A percentile compares a stretch with the other conserved stretches of the same genome.
Conservation (phyloP, 2,329 filamentous ascomycete species). For the Botrytis cinerea region DNA sequence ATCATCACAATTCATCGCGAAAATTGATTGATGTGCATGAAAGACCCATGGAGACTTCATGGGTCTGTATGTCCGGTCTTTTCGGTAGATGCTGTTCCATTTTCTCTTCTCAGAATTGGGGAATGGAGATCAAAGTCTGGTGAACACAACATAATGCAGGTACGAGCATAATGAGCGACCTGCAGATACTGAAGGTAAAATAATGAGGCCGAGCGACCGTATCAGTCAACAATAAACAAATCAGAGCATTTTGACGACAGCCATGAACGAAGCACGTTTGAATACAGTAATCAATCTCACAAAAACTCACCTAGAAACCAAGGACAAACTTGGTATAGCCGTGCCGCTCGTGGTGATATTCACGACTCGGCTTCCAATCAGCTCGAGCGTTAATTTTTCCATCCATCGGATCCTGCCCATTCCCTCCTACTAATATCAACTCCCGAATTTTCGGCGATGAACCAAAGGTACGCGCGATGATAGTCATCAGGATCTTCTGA, state of each 20-base stretch:
- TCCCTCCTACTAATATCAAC: not conserved
- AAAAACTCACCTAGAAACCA: not conserved
- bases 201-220: not conserved
- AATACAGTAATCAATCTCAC: not conserved
- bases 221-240: constrained; percentile 3
- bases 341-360: constrained; percentile 2
- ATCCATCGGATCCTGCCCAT: constrained; percentile 14
- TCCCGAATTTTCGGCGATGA: constrained; percentile 13
- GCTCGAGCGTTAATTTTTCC: not conserved
- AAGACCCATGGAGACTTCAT: not conserved
- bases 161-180: constrained; percentile 16
- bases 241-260: constrained; percentile 8
- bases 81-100: constrained; percentile 13
- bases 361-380: constrained; percentile 4
- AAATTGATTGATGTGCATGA: constrained; percentile 18
- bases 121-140: constrained; percentile 19
- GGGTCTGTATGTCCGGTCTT: constrained; percentile 11
- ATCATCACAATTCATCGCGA: constrained; percentile 9
- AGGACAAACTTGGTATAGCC: not conserved
- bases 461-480: not conserved
- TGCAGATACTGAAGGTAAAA: constrained; percentile 9
- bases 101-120: constrained; percentile 10
- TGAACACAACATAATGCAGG: constrained; percentile 24
- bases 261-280: not conserved
- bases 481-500: constrained; percentile 1